Conservation (phyloP, 768 basidiomycete genomes). For the Austroboletus eburneus region DNA sequence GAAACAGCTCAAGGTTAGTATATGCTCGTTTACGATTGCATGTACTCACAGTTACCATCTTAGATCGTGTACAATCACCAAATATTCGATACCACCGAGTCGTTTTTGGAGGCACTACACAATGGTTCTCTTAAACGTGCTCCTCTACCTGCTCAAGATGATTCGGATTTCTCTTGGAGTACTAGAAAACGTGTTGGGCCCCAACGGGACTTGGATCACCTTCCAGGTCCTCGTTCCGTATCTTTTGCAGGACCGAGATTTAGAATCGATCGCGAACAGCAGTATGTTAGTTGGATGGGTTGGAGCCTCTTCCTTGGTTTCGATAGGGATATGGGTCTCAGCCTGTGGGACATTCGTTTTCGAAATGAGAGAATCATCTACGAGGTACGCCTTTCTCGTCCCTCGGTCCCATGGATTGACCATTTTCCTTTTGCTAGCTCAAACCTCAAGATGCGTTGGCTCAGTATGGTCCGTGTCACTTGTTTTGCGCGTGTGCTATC, state of each 20-base stretch:
- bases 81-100: slow-evolving; percentile 43
- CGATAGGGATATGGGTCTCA: slow-evolving; percentile 63
- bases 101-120: slow-evolving; percentile 50
- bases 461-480: slow-evolving; percentile 42
- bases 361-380: slow-evolving; percentile 58
- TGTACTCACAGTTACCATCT: neutral
- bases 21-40: neutral
- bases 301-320: slow-evolving; percentile 61
- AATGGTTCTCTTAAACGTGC: slow-evolving; percentile 49
- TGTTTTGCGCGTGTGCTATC: neutral
- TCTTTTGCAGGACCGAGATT: slow-evolving; percentile 58
- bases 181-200: slow-evolving; percentile 39
- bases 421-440: slow-evolving; percentile 31
- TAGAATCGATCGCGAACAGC: slow-evolving; percentile 45
- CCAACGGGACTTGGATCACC: slow-evolving; percentile 55
- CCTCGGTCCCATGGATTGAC: neutral
- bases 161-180: slow-evolving; percentile 40
- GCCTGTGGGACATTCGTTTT: slow-evolving; percentile 58
- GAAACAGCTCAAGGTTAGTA: slow-evolving; percentile 47
- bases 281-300: slow-evolving; percentile 67
- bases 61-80: slow-evolving; percentile 60
- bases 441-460: slow-evolving; percentile 61
- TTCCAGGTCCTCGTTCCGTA: slow-evolving; percentile 60
- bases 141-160: slow-evolving; percentile 26
- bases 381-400: slow-evolving; percentile 34